Percentiles rank a stretch among this genome's conserved stretches.
Conservation (phyloP, 768 basidiomycete species). For the Mycena albidolilacea region DNA sequence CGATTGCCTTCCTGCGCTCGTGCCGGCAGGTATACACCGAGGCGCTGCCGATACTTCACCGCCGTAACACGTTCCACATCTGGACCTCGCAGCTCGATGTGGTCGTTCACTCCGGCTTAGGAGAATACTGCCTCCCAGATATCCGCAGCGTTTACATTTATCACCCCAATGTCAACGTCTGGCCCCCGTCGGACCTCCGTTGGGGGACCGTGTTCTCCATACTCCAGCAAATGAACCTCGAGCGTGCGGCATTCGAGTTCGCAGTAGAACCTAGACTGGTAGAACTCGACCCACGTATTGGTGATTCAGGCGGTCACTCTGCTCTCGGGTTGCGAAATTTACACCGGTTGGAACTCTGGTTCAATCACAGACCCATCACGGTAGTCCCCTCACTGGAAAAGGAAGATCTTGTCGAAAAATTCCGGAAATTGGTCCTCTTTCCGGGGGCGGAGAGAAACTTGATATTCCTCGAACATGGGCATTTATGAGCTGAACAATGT, state of each 20-base stretch:
- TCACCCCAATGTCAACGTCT: too few relatives aligned
- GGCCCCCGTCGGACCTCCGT: background rate
- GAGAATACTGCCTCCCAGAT: background rate
- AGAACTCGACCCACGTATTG: background rate
- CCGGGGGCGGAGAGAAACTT: too few relatives aligned
- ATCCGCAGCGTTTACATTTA: conserved; percentile 10
- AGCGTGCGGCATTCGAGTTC: background rate
- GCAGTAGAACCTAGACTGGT: background rate
- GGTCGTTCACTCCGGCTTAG: background rate
- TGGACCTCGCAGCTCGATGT: background rate
- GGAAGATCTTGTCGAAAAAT: too few relatives aligned
- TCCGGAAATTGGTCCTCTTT: too few relatives aligned
- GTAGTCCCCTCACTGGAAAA: too few relatives aligned
- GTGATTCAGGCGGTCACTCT: background rate
- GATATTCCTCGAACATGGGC: too few relatives aligned
- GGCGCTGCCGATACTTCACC: conserved; percentile 19
- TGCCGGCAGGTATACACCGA: conserved; percentile 32
- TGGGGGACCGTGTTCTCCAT: background rate
- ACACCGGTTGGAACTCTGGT: background rate
- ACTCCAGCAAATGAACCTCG: conserved; percentile 15
- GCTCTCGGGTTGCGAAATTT: background rate
- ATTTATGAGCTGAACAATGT: too few relatives aligned
- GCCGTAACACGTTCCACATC: conserved; percentile 20
- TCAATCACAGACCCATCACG: background rate
- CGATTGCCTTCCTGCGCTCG: background rate